A percentile compares a stretch with the other conserved stretches of the same genome.
Evolutionary conservation across 495 filamentous ascomycete species (phyloP).

Genomic region (Venustampulla echinocandica): DNA sequence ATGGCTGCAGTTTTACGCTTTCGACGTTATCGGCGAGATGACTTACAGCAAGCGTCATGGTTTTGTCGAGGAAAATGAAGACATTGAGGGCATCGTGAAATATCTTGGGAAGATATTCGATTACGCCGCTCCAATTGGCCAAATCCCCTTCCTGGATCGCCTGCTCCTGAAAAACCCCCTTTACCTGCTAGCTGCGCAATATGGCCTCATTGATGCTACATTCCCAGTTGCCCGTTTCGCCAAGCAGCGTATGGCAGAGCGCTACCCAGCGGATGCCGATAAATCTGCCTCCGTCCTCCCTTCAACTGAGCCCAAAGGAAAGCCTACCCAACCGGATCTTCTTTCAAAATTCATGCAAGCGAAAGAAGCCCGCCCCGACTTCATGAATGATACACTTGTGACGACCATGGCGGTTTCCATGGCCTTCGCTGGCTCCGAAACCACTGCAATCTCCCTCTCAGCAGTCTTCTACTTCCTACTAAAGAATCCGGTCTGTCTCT

Average conservation of each 20-base stretch:
- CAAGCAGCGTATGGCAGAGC: constrained; percentile 44
- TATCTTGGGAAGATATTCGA: constrained; percentile 45
- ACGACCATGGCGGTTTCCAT: constrained; percentile 57
- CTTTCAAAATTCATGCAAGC: constrained; percentile 52
- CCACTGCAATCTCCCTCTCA: constrained; percentile 53
- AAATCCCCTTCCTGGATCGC: constrained; percentile 55
- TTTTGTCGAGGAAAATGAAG: constrained; percentile 52
- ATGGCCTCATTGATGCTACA: constrained; percentile 43
- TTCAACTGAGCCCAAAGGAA: constrained; percentile 28
- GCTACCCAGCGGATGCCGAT: constrained; percentile 34
- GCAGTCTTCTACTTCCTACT: constrained; percentile 59
- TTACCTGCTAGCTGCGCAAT: constrained; percentile 40
- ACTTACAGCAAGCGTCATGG: constrained; percentile 57
- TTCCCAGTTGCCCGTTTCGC: constrained; percentile 57
- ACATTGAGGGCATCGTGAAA: constrained; percentile 53
- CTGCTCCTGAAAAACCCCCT: constrained; percentile 53
- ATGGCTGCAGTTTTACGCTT: constrained; percentile 75
- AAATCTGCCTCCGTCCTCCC: constrained; percentile 9
- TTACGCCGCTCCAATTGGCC: constrained; percentile 53
- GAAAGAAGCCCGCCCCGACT: constrained; percentile 49
- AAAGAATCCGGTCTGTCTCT: constrained; percentile 39
- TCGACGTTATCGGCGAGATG: constrained; percentile 67
- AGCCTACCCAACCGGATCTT: constrained; percentile 40
- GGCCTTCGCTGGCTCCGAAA: constrained; percentile 56
- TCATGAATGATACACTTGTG: constrained; percentile 57